Evolutionary conservation across 129 eudicot genomes (phyloP), one percentile per base, ranked within the genome.

Genomic region (Deinandra increscens): DNA sequence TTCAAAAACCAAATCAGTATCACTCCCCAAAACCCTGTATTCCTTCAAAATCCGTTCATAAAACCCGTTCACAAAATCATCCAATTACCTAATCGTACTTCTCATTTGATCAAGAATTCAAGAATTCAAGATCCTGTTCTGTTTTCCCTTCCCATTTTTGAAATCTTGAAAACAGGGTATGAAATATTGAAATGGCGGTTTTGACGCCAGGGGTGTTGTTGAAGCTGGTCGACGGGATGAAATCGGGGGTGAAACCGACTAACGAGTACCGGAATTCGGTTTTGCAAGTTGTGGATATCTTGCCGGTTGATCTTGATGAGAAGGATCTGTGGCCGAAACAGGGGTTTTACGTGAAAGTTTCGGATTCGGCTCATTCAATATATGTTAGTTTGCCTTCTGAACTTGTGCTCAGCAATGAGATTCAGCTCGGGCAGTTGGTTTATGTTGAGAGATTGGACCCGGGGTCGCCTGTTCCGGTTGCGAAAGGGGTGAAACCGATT

Each of bases 271-370:
- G 97, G 29, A 86, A 87, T 64, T 83, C 90, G 7, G 82, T 93
- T 11, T 60, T 89, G 37, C 98, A 93, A 77, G 92, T 93, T 19
- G 84, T 81, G 7, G 97, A 85, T 44, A 93, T 93, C 7, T 88
- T 89, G 51, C 98, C 98, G 0, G 87, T 89, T 12, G 96, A 88
- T 81, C 92, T 93, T 15, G 97, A 87, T 60, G 98, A 87, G 78
- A 89, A 89, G 34, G 82, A 78, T 66, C 82, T 93, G 2, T 74
- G 85, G 77, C 98, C 98, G 0, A 93, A 87, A 60, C 92, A 86
- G 6, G 98, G 98, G 1, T 93, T 93, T 64, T 89, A 79, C 71
- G 64, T 93, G 0, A 93, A 93, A 26, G 77, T 93, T 0, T 86
- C 98, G 2, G 98, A 93, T 77, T 93, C 98, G 2, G 87, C 92